These are phyloP conservation scores for Tylopilus felleus DNA, from an alignment of 768 basidiomycete genomes.

Conservation along the genomic window DNA sequence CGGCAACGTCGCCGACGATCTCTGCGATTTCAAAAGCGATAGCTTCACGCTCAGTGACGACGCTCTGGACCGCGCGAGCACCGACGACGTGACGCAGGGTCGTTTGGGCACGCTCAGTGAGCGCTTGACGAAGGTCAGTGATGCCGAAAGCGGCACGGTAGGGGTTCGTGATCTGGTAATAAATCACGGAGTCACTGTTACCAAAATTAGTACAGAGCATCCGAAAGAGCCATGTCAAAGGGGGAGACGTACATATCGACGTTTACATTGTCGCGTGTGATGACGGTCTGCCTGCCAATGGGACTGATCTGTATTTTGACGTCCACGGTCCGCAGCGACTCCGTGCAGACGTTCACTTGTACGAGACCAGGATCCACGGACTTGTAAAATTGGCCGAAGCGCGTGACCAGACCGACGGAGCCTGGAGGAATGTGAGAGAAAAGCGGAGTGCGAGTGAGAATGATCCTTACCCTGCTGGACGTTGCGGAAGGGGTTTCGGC, in stretches of 20 bases:
- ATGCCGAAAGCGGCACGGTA: constrained; percentile 96
- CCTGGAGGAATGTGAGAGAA: constrained; percentile 37
- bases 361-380: constrained; percentile 91
- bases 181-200: constrained; percentile 83
- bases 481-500: constrained; percentile 80
- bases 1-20: constrained; percentile 87
- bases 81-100: constrained; percentile 98
- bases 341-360: constrained; percentile 92
- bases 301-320: constrained; percentile 94
- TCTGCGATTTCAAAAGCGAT: constrained; percentile 97
- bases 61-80: constrained; percentile 89
- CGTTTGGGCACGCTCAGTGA: constrained; percentile 85
- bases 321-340: constrained; percentile 80
- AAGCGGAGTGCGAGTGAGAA: constrained; percentile 1
- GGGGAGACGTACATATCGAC: constrained; percentile 71
- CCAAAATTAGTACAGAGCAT: constrained; percentile 3
- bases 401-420: constrained; percentile 84
- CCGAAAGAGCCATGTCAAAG: neutral
- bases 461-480: constrained; percentile 69
- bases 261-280: constrained; percentile 95
- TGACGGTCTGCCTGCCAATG: constrained; percentile 84
- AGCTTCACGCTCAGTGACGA: constrained; percentile 95
- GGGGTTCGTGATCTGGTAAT: constrained; percentile 86
- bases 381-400: constrained; percentile 96
- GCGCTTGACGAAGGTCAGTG: constrained; percentile 80